Evolutionary conservation across 2,329 filamentous ascomycete genomes (phyloP), one percentile per base, ranked within the genome.

Genomic region (Penicillium crustosum): DNA sequence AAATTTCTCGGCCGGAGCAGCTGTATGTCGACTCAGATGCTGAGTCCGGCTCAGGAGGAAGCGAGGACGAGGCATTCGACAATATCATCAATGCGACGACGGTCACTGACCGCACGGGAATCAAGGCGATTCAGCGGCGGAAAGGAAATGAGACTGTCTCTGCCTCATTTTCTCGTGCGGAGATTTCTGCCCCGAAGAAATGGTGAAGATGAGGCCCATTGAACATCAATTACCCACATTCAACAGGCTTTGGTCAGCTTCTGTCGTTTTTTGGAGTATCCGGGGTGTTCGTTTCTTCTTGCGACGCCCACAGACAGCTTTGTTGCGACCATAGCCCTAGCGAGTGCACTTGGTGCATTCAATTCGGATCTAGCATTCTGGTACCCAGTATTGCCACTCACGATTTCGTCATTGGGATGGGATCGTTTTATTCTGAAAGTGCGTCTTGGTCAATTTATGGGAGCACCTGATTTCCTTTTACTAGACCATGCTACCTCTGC

Each of bases 51-150:
- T 90, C 88, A 4, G 89, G 91, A 68, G 70, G 71, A 19, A 82
- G 79, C 10, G 86, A 81, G 1, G 83, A 86, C 17, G 89, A 94
- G 53, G 89, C 89, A 47, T 96, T 97, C 70, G 93, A 97, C 70
- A 89, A 89, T 64, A 95, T 99, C 74, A 96, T 97, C 70, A 86
- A 93, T 66, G 93, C 94, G 0, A 93, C 91, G 3, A 91, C 91
- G 0, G 86, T 95, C 19, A 97, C 93, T 0, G 93, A 97, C 72
- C 85, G 89, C 54, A 90, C 89, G 13, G 93, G 93, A 0, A 87
- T 89, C 44, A 78, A 81, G 41, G 83, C 85, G 2, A 86, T 85
- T 65, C 81, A 88, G 71, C 78, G 82, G 51, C 79, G 82, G 60
- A 81, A 78, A 48, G 77, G 73, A 41, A 79, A 80, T 60, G 79